Evolutionary conservation across 73 alveolate species (phyloP).

Genomic region (Effrenium voratum): DNA sequence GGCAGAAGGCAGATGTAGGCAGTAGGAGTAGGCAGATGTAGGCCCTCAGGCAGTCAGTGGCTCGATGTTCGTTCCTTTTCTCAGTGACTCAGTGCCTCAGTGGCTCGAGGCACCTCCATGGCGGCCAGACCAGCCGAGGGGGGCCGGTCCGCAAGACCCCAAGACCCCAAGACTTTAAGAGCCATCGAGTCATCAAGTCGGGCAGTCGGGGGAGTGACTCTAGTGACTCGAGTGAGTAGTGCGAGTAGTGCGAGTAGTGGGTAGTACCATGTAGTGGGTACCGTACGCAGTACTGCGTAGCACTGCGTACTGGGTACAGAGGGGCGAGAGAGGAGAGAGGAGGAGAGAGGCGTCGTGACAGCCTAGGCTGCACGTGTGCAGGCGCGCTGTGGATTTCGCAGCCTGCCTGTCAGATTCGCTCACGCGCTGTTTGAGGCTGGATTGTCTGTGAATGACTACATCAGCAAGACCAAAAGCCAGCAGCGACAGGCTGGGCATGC

Average conservation of each 20-base stretch:
- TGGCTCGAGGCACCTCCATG: constrained; percentile 11
- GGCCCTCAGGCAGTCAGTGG: too few species aligned
- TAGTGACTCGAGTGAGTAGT: not conserved
- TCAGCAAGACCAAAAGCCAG: constrained; percentile 92
- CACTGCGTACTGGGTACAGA: too few species aligned
- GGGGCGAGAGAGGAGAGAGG: too few species aligned
- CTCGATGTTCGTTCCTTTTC: too few species aligned
- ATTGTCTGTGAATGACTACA: constrained; percentile 90
- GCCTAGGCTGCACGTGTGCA: constrained; percentile 64
- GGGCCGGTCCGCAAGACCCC: constrained; percentile 24
- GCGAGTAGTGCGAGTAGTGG: not conserved
- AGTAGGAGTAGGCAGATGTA: too few species aligned
- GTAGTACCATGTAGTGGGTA: not conserved
- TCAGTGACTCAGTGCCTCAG: not conserved
- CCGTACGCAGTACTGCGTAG: too few species aligned
- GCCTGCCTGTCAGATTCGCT: not conserved
- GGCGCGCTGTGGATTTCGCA: not conserved
- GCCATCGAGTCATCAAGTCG: not conserved
- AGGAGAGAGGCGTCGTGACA: too few species aligned
- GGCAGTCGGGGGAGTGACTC: not conserved
- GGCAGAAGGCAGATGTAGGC: not conserved
- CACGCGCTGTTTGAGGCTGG: constrained; percentile 37
- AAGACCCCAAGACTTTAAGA: not conserved
- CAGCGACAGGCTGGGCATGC: constrained; percentile 47
- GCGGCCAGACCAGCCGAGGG: constrained; percentile 81